Base-by-base conservation (phyloP, 495 filamentous ascomycete genomes). In the Aspergillus nanangensis region DNA sequence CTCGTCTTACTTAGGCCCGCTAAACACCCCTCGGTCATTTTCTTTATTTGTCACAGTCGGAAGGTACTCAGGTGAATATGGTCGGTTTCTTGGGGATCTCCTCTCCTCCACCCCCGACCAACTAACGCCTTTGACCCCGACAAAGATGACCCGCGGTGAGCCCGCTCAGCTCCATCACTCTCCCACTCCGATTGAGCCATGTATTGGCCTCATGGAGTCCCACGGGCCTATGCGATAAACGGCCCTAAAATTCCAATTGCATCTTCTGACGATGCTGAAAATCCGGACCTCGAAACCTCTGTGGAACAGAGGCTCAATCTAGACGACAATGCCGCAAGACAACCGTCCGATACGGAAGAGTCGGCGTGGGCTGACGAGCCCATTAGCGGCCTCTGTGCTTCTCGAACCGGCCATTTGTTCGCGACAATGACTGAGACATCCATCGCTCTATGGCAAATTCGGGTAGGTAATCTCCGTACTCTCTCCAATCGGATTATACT, bases 161-260 rank as follows among this genome's bases (percentile, higher is more conserved):
- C 58, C 61, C 42, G 53, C 52, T 55, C 43, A 48, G 35, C 49
- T 51, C 49, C 50, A 42, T 51, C 44, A 60, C 51, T 51, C 45
- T 58, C 58, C 44, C 51, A 53, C 54, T 47, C 41, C 45, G 51
- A 41, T 48, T 47, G 58, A 80, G 77, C 78, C 77, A 96, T 96
- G 91, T 96, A 96, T 77, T 96, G 92, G 92, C 92, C 92, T 56
- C 77, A 93, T 70, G 90, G 89, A 65, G 87, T 90, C 50, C 90
- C 91, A 48, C 77, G 83, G 67, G 85, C 95, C 59, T 94, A 92
- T 77, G 86, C 87, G 64, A 84, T 84, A 67, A 84, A 78, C 67
- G 72, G 76, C 53, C 74, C 76, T 38, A 57, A 64, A 55, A 66
- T 63, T 37, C 55, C 66, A 11, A 48, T 58, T 42, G 54, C 63